These are phyloP conservation scores for Populus hybrid DNA, from an alignment of 441 rosid genomes.

Conservation along the genomic window DNA sequence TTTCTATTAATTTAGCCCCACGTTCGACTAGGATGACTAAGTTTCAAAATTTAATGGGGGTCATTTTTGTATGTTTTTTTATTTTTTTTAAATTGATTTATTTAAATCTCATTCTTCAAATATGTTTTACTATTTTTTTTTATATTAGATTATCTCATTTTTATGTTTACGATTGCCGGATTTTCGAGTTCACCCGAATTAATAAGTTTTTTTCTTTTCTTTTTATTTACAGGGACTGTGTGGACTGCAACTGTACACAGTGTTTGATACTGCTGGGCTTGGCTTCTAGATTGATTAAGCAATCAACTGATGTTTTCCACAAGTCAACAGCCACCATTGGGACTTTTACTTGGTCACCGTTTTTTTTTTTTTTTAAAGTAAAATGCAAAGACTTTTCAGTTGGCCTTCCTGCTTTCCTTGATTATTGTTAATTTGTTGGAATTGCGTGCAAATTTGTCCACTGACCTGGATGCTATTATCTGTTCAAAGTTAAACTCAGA, in stretches of 20 bases:
- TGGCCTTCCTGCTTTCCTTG: neutral
- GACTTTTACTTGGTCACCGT: neutral
- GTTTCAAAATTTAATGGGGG: too few relatives aligned
- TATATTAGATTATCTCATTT: rapidly evolving
- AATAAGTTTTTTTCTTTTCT: too few relatives aligned
- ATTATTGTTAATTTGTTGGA: neutral
- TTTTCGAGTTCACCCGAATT: too few relatives aligned
- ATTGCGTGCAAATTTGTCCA: neutral
- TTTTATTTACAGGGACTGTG: too few relatives aligned
- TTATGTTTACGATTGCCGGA: rapidly evolving
- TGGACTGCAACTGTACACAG: too few relatives aligned
- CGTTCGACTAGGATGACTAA: too few relatives aligned
- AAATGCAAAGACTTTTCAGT: neutral
- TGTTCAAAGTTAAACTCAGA: neutral
- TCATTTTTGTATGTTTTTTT: too few relatives aligned
- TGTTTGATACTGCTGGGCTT: neutral
- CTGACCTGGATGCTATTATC: neutral
- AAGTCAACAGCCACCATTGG: neutral
- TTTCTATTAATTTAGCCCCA: too few relatives aligned
- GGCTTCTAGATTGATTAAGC: neutral
- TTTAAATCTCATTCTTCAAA: too few relatives aligned
- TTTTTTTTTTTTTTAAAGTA: neutral
- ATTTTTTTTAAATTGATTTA: too few relatives aligned
- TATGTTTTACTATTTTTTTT: too few relatives aligned
- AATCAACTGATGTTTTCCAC: neutral